Base-by-base conservation (phyloP, 108 stramenopile genomes). In the Skeletonema marinoi region DNA sequence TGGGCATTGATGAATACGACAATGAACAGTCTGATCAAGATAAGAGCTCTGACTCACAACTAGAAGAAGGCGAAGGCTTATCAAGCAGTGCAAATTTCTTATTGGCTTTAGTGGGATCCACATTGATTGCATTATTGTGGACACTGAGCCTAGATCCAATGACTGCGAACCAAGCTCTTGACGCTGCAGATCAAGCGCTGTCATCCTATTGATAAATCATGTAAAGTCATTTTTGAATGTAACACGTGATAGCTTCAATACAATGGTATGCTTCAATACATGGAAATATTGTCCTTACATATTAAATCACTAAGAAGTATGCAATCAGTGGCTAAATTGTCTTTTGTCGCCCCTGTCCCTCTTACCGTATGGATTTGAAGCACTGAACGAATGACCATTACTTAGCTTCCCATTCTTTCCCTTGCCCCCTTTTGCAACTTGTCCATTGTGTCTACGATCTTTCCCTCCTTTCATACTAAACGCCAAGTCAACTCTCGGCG, bases 281-380 rank as follows among this genome's bases (percentile, higher is more conserved):
- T n/a, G 44, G 16, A 1, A 46, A 4, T 16, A 11, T 4, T 46
- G 44, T 25, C 54, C 9, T 56, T 56, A 25, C 9, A 29, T 6
- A 56, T 21, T 56, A 25, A 56, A 56, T 25, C 54, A 56, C 54
- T 56, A 25, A 21, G 54, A 9, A 56, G 17, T 54, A 56, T 56
- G 54, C 25, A 21, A 25, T 88, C 68, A 97, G 65, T 97, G 89
- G 30, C 86, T 76, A 69, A 99, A 99, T 74, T 99, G 99, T 21
- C 98, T 75, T 67, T 80, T 86, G 82, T 99, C 99, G 9, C 83
- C 87, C 25, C 32, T 50, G 8, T 85, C 87, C 70, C 92, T 92
- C 74, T 95, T 88, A 4, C 99, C 99, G 84, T 98, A 98, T 0
- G 99, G 99, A 80, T 99, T 99, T 65, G 80, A 81, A 17, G 98